phyloP scores from a whole-genome alignment of 2,329 filamentous ascomycete genomes.

The Sporothrix brasiliensis region DNA sequence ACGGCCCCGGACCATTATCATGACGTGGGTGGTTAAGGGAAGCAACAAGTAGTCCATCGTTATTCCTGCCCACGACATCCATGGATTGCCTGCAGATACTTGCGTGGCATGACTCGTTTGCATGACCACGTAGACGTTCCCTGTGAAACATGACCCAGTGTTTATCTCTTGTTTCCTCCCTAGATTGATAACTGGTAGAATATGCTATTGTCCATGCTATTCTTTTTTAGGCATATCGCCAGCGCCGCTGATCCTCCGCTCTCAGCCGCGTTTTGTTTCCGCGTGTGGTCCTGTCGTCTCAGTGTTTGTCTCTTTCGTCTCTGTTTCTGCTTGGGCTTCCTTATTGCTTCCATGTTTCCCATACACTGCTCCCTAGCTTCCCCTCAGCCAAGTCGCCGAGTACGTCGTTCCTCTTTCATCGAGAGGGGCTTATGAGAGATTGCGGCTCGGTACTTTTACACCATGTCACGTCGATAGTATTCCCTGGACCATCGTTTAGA shows the following conservation, averaged over 20 bases:
- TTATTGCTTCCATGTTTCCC: neutral
- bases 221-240: constrained; percentile 13
- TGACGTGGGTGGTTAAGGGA: neutral
- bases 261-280: neutral
- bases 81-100: neutral
- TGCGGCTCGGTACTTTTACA: constrained; percentile 22
- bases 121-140: too few species aligned
- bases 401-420: neutral
- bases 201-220: neutral
- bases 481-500: neutral
- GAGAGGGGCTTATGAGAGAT: neutral
- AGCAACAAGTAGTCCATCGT: neutral
- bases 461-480: too few species aligned
- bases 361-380: too few species aligned
- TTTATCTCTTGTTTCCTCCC: neutral
- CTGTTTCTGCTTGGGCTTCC: neutral
- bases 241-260: neutral
- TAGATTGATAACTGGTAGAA: neutral
- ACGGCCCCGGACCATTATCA: neutral
- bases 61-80: neutral
- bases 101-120: neutral
- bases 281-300: neutral
- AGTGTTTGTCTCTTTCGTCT: neutral
- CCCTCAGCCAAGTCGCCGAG: neutral
- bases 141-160: neutral